A percentile compares a stretch with the other conserved stretches of the same genome.
Conservation (phyloP, 768 basidiomycete species). For the Leccinum boreale region DNA sequence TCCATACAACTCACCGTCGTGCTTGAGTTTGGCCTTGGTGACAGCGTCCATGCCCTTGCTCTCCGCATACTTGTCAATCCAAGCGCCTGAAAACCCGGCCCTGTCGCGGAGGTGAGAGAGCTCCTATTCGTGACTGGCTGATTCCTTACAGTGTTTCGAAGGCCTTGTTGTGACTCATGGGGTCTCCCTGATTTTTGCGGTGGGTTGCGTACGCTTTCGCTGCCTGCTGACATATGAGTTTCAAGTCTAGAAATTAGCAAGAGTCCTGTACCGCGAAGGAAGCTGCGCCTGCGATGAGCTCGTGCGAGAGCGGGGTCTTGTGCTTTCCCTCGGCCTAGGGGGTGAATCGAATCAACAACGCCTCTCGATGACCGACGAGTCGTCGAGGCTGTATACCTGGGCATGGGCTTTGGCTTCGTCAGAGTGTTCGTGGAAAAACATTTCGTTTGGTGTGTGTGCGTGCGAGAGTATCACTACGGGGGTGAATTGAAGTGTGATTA, state of each 20-base stretch:
- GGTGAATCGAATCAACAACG: not conserved
- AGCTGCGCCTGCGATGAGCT: constrained; percentile 28
- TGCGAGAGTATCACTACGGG: not conserved
- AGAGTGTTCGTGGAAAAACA: constrained; percentile 26
- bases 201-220: constrained; percentile 31
- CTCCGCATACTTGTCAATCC: constrained; percentile 24
- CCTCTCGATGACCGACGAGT: not conserved
- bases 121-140: too few species aligned
- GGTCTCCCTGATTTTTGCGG: constrained; percentile 16
- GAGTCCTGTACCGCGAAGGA: constrained; percentile 21
- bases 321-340: constrained; percentile 19
- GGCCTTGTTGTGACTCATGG: constrained; percentile 22
- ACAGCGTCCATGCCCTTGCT: constrained; percentile 22
- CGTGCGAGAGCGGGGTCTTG: constrained; percentile 22
- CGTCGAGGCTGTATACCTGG: constrained; percentile 1
- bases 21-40: constrained; percentile 19
- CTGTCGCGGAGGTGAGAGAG: constrained; percentile 8
- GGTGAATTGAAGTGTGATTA: not conserved
- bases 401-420: constrained; percentile 22
- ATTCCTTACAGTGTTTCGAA: constrained; percentile 22
- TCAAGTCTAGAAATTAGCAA: not conserved
- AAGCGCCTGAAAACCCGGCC: constrained; percentile 26
- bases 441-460: not conserved
- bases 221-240: constrained; percentile 12
- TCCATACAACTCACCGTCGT: constrained; percentile 16